Evolutionary conservation across 371 early-diverging fungal genomes (phyloP).

Genomic region (Entomophthora muscae): DNA sequence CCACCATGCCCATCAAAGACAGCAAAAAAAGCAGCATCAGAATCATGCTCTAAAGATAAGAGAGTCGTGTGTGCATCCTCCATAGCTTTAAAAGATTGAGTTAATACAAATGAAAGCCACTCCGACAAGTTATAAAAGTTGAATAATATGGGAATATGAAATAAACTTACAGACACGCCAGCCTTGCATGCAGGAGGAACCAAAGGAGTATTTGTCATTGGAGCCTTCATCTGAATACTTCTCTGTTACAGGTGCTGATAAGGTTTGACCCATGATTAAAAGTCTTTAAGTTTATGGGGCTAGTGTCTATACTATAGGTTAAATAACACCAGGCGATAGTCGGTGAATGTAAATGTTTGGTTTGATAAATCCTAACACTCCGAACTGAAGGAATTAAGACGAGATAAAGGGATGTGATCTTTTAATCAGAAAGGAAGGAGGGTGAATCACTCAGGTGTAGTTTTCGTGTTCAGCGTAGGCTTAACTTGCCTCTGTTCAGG

Average conservation of each 20-base stretch:
- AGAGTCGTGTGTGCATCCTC: constrained; percentile 91
- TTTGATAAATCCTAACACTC: too few relatives aligned
- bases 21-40: constrained; percentile 58
- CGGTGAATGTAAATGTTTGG: too few relatives aligned
- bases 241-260: constrained; percentile 81
- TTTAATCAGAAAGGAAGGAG: too few relatives aligned
- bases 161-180: constrained; percentile 81
- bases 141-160: not conserved
- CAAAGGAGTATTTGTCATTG: constrained; percentile 60
- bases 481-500: too few relatives aligned
- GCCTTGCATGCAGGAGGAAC: constrained; percentile 88
- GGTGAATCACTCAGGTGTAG: too few relatives aligned
- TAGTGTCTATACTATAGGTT: too few relatives aligned
- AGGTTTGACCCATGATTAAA: constrained; percentile 75
- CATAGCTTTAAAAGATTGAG: constrained; percentile 44
- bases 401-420: too few relatives aligned
- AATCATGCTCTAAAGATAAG: constrained; percentile 31
- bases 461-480: too few relatives aligned
- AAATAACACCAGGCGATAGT: too few relatives aligned
- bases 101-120: not conserved
- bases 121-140: not conserved
- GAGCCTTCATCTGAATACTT: constrained; percentile 58
- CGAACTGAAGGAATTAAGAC: too few relatives aligned
- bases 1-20: constrained; percentile 97
- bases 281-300: too few relatives aligned